These are phyloP conservation scores for Xylariaceae sp. DNA, from an alignment of 2,329 filamentous ascomycete genomes.

Conservation along the genomic window DNA sequence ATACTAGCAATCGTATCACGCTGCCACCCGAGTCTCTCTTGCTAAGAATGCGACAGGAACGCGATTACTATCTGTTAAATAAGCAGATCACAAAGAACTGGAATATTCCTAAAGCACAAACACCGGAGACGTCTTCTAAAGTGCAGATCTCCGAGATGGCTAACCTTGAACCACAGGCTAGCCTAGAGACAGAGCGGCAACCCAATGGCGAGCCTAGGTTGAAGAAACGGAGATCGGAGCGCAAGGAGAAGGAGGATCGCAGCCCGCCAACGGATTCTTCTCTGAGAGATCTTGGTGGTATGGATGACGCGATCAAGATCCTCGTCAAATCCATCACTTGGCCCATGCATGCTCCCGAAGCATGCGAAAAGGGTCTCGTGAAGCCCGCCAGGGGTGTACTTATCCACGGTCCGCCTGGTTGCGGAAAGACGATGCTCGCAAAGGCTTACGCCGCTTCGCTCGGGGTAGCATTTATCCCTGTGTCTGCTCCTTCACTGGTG, in stretches of 20 bases:
- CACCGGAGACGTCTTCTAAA: conserved; percentile 8
- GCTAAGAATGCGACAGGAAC: conserved; percentile 22
- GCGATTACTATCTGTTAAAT: conserved; percentile 36
- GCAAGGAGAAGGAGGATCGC: conserved; percentile 47
- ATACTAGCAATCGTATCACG: not conserved
- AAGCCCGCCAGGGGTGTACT: conserved; percentile 70
- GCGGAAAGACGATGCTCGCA: conserved; percentile 80
- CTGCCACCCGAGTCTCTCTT: not conserved
- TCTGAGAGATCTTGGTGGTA: conserved; percentile 68
- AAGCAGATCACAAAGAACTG: conserved; percentile 39
- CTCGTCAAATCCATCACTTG: conserved; percentile 67
- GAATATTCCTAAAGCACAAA: conserved; percentile 30
- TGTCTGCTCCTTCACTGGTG: conserved; percentile 76
- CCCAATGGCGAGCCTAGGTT: conserved; percentile 60
- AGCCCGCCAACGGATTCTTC: conserved; percentile 62
- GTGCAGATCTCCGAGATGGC: conserved; percentile 23
- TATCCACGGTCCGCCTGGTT: conserved; percentile 77
- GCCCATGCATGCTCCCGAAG: conserved; percentile 63
- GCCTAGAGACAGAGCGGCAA: conserved; percentile 44
- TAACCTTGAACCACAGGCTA: conserved; percentile 19
- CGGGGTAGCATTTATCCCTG: conserved; percentile 71
- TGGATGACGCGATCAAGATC: conserved; percentile 65
- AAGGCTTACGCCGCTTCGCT: conserved; percentile 72
- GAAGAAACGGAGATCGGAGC: conserved; percentile 58
- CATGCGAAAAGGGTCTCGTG: conserved; percentile 60